A percentile compares a stretch with the other conserved stretches of the same genome.
Evolutionary conservation across 2,329 filamentous ascomycete species (phyloP).

Genomic region (Fusarium algeriense): DNA sequence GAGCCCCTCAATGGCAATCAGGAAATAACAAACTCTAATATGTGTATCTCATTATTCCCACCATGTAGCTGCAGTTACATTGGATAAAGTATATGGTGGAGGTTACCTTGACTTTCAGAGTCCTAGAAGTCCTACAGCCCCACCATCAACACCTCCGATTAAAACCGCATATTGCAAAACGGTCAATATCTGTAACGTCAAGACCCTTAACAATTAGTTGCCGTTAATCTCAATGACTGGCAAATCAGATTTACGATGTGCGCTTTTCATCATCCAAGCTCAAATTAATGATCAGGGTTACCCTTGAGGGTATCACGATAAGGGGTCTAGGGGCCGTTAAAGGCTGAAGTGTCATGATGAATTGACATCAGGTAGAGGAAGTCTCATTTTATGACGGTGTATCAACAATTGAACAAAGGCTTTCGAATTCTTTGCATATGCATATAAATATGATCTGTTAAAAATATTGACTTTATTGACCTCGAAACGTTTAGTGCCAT

Average conservation of each 20-base stretch:
- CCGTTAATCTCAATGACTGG: constrained; percentile 28
- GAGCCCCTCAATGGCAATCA: neutral
- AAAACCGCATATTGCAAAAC: constrained; percentile 30
- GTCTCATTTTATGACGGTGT: neutral
- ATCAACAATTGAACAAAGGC: neutral
- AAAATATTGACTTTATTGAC: neutral
- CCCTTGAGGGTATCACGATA: constrained; percentile 31
- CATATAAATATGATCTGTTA: neutral
- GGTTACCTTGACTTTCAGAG: neutral
- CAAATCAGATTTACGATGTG: constrained; percentile 26
- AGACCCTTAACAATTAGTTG: constrained; percentile 27
- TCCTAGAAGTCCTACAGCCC: constrained; percentile 28
- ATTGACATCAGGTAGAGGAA: neutral
- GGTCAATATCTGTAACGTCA: constrained; percentile 25
- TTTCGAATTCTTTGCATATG: neutral
- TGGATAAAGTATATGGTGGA: neutral
- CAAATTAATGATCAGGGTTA: constrained; percentile 37
- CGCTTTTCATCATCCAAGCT: constrained; percentile 23
- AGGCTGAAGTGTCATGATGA: constrained; percentile 9
- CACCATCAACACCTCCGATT: constrained; percentile 18
- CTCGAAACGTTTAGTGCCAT: constrained; percentile 17
- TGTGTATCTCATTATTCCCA: constrained; percentile 18
- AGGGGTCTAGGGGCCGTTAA: constrained; percentile 3
- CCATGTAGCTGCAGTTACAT: constrained; percentile 14
- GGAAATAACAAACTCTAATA: neutral